A percentile compares a stretch with the other conserved stretches of the same genome.
phyloP scores from a whole-genome alignment of 1,284 basidiomycete species.

The Puccinia sorghi region DNA sequence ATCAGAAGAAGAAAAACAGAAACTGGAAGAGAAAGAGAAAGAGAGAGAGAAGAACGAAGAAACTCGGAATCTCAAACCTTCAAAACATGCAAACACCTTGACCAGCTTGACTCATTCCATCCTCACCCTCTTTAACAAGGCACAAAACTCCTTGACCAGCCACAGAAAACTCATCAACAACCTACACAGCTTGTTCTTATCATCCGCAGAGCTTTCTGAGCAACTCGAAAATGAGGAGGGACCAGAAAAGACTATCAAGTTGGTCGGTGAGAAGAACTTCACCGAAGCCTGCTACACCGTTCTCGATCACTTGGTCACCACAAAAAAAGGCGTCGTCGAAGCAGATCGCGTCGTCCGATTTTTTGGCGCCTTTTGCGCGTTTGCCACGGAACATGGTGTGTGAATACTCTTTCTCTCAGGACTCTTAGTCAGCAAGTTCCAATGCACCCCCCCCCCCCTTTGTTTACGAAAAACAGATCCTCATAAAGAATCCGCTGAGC shows the following conservation, averaged over 20 bases:
- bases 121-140: constrained; percentile 68
- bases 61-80: not conserved
- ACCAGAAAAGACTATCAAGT: constrained; percentile 60
- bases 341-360: constrained; percentile 85
- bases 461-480: constrained; percentile 7
- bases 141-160: constrained; percentile 77
- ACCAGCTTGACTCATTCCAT: constrained; percentile 26
- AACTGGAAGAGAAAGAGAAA: not conserved
- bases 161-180: constrained; percentile 88
- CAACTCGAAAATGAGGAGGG: constrained; percentile 62
- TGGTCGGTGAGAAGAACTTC: constrained; percentile 79
- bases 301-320: constrained; percentile 65
- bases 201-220: constrained; percentile 67
- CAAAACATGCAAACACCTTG: constrained; percentile 26
- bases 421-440: not conserved
- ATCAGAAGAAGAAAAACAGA: not conserved
- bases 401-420: constrained; percentile 58
- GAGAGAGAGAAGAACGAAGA: constrained; percentile 4
- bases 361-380: constrained; percentile 76
- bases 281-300: constrained; percentile 66
- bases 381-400: constrained; percentile 71
- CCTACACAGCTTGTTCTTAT: constrained; percentile 76
- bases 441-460: not conserved
- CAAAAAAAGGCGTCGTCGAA: constrained; percentile 76
- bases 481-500: constrained; percentile 41